Percentiles rank a stretch among this genome's conserved stretches.
phyloP scores from a whole-genome alignment of 306 rosid species.

The Quercus robur region DNA sequence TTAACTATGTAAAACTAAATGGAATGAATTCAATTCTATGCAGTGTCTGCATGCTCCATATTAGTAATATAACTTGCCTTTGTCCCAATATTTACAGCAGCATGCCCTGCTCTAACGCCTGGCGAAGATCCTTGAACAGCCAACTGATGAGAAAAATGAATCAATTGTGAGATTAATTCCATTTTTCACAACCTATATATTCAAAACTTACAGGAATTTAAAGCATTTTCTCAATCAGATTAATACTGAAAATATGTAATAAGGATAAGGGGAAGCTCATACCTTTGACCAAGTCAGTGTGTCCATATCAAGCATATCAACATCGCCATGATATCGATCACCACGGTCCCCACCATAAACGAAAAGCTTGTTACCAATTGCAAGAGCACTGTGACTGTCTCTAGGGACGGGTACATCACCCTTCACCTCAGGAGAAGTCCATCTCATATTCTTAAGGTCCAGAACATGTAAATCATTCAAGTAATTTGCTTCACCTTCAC shows the following conservation, averaged over 20 bases:
- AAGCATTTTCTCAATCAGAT: not conserved
- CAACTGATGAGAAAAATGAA: conserved; percentile 48
- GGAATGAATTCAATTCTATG: not conserved
- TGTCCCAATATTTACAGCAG: conserved; percentile 72
- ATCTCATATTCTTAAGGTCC: conserved; percentile 67
- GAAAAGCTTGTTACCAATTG: conserved; percentile 72
- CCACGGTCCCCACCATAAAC: conserved; percentile 97
- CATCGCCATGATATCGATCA: conserved; percentile 75
- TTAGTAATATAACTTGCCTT: conserved; percentile 49
- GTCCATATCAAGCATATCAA: conserved; percentile 74
- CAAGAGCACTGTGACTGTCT: conserved; percentile 77
- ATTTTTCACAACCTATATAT: not conserved
- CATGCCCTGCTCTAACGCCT: conserved; percentile 90
- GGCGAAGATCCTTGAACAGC: conserved; percentile 86
- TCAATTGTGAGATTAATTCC: not conserved
- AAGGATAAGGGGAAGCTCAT: conserved; percentile 10
- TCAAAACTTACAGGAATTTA: not conserved
- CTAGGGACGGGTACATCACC: conserved; percentile 88
- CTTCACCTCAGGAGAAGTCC: conserved; percentile 63
- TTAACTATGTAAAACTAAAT: not conserved
- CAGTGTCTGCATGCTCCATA: not conserved
- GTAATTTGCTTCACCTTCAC: conserved; percentile 85
- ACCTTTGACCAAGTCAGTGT: conserved; percentile 90
- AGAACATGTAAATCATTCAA: conserved; percentile 82
- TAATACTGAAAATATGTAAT: not conserved